Evolutionary conservation across 495 filamentous ascomycete species (phyloP), one percentile per base, ranked within the genome.

Genomic region (Friedmanniomyces simplex): DNA sequence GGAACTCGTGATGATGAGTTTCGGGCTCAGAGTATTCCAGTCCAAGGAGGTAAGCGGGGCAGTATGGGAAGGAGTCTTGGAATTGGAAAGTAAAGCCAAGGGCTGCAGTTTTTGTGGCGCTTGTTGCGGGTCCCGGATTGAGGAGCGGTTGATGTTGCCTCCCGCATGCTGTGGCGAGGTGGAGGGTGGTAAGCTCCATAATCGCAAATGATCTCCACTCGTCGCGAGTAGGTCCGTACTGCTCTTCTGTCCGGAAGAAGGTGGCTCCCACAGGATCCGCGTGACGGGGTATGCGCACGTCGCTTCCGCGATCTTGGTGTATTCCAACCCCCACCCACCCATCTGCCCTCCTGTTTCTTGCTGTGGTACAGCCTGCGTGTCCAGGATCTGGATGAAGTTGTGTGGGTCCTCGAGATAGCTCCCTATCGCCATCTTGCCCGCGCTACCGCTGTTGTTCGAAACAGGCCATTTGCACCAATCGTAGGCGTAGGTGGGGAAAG

Each of bases 381-480:
- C 93, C 45, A 99, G 78, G 54, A 99, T 96, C 89, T 97, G 94
- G 60, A 99, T 97, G 75, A 88, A 97, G 64, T 99, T 99, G 67
- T 97, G 94, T 11, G 89, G 90, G 71, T 99, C 93, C 73, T 99
- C 93, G 51, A 96, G 70, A 65, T 96, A 97, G 74, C 94, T 97
- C 56, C 91, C 93, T 47, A 97, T 76, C 2, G 93, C 93, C 62
- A 99, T 79, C 67, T 96, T 97, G 22, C 93, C 93, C 11, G 80
- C 83, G 37, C 68, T 66, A 43, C 60, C 60, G 53, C 88, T 89
- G 50, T 86, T 88, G 51, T 83, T 73, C 30, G 80, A 79, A 1
- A 91, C 82, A n/a, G 85, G 79, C 94, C 94, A 99, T 72, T 97
- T 97, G 71, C 93, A 99, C 94, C 94, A 99, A 74, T 99, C 94